These are phyloP conservation scores for Eucalyptus leucophloia DNA, from an alignment of 345 rosid genomes.

Conservation along the genomic window DNA sequence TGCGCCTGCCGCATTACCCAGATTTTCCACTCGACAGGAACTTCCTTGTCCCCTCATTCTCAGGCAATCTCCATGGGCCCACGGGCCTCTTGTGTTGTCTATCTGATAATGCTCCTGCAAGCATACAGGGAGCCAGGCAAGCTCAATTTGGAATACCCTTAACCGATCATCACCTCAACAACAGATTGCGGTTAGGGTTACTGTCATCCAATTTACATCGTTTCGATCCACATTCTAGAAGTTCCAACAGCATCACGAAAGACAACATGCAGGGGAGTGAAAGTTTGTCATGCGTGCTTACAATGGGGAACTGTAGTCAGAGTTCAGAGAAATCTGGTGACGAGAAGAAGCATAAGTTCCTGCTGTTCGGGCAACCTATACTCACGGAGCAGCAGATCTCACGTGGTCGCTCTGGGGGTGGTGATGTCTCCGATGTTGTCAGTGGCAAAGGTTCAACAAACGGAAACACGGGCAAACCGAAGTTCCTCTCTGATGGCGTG, in stretches of 20 bases:
- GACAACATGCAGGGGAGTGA: constrained; percentile 20
- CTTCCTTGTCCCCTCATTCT: constrained; percentile 39
- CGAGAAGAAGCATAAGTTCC: constrained; percentile 53
- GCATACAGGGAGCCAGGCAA: constrained; percentile 99
- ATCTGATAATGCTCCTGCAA: constrained; percentile 67
- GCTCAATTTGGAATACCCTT: constrained; percentile 68
- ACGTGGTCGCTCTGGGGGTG: constrained; percentile 18
- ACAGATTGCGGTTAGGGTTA: constrained; percentile 43
- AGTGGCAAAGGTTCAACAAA: constrained; percentile 9
- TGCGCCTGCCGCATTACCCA: constrained; percentile 45
- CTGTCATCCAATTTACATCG: constrained; percentile 41
- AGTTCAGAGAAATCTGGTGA: constrained; percentile 37
- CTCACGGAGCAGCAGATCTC: constrained; percentile 57
- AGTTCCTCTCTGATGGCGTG: constrained; percentile 8
- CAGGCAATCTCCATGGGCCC: constrained; percentile 33
- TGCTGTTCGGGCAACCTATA: constrained; percentile 87
- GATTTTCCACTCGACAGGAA: constrained; percentile 49
- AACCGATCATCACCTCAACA: constrained; percentile 53
- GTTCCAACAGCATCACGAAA: constrained; percentile 15
- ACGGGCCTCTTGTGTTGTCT: constrained; percentile 49
- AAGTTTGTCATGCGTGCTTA: constrained; percentile 62
- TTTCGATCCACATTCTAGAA: constrained; percentile 28
- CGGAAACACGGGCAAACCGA: constrained; percentile 6
- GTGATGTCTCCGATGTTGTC: constrained; percentile 15
- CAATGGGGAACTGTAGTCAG: constrained; percentile 49